These are phyloP conservation scores for Xylaria sp. DNA, from an alignment of 2,329 filamentous ascomycete species.

Conservation along the genomic window DNA sequence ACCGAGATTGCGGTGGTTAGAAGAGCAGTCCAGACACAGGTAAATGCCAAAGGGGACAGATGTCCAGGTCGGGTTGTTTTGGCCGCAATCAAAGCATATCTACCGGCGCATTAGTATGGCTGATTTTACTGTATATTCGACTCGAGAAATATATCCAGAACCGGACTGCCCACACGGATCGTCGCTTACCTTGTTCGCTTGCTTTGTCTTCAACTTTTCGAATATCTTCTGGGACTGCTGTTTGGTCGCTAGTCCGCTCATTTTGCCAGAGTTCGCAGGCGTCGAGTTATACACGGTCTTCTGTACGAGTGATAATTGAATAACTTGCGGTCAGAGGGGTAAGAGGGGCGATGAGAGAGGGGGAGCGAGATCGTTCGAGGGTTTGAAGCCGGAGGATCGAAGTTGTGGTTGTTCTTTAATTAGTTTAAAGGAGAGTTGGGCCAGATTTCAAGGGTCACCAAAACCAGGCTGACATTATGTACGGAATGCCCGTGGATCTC, in stretches of 20 bases:
- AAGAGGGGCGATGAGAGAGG: not conserved
- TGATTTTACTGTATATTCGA: no score
- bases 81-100: slow-evolving; percentile 97
- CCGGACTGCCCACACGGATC: slow-evolving; percentile 1
- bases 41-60: slow-evolving; percentile 97
- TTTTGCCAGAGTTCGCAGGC: slow-evolving; percentile 37
- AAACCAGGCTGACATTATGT: slow-evolving; percentile 22
- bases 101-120: slow-evolving; percentile 7
- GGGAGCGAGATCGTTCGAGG: not conserved
- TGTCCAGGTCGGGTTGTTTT: slow-evolving; percentile 98
- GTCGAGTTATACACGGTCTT: not conserved
- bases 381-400: slow-evolving; percentile 6
- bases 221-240: slow-evolving; percentile 95
- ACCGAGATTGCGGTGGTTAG: slow-evolving; percentile 93
- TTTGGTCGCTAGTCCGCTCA: slow-evolving; percentile 74
- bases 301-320: not conserved
- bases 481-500: not conserved
- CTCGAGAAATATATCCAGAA: not conserved
- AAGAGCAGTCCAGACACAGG: slow-evolving; percentile 94
- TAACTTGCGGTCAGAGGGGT: no score
- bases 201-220: slow-evolving; percentile 91
- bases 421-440: slow-evolving; percentile 30
- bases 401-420: slow-evolving; percentile 7
- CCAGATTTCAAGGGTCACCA: slow-evolving; percentile 30
- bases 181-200: slow-evolving; percentile 78